Conservation (phyloP, 495 filamentous ascomycete species). For the Amniculicola lignicola region DNA sequence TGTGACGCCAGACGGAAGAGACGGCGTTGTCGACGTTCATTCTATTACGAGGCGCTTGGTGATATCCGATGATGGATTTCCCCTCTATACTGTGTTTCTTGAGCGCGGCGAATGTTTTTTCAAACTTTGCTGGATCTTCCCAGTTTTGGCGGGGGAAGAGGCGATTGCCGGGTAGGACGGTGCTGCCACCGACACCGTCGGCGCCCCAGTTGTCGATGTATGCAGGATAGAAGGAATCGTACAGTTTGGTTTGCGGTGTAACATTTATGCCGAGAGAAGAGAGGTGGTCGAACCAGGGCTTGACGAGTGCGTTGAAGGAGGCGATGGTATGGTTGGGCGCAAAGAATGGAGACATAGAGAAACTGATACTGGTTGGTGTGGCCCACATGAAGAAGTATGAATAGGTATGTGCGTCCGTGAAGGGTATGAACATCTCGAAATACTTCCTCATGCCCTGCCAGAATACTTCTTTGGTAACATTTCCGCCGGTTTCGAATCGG, state of each 20-base stretch:
- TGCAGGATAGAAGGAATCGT: background rate
- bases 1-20: constrained; percentile 14
- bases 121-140: background rate
- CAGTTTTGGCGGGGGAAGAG: constrained; percentile 15
- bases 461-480: background rate
- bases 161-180: background rate
- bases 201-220: constrained; percentile 2
- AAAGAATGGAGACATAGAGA: constrained; percentile 12
- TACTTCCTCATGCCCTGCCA: background rate
- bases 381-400: constrained; percentile 5
- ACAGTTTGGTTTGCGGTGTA: constrained; percentile 5
- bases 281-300: constrained; percentile 9
- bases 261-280: background rate
- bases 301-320: background rate
- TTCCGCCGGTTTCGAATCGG: background rate
- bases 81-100: background rate
- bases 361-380: background rate
- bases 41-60: background rate
- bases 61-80: background rate
- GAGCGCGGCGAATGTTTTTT: constrained; percentile 2
- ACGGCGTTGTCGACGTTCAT: constrained; percentile 8
- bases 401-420: constrained; percentile 1
- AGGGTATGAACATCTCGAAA: background rate
- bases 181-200: background rate
- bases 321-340: constrained; percentile 8